A percentile compares a stretch with the other conserved stretches of the same genome.
These are phyloP conservation scores for Bretziella fagacearum DNA, from an alignment of 2,329 filamentous ascomycete species.

Conservation along the genomic window DNA sequence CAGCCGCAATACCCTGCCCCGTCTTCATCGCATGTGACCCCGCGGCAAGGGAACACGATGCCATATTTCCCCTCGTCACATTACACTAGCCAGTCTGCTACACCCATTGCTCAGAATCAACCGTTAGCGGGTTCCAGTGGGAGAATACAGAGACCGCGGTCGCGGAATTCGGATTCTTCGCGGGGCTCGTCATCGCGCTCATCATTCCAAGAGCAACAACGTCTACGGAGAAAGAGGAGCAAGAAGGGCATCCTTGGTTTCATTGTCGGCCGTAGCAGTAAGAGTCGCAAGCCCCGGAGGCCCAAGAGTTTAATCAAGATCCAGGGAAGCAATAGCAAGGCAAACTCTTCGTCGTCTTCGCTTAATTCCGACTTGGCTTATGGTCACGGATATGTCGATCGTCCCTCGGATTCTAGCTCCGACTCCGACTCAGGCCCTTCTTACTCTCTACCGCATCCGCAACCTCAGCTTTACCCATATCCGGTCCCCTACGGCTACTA, in stretches of 20 bases:
- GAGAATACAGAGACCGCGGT: slow-evolving; percentile 4
- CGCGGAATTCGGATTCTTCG: slow-evolving; percentile 23
- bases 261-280: slow-evolving; percentile 28
- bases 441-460: not conserved
- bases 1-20: not conserved
- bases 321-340: slow-evolving; percentile 36
- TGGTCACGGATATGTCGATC: slow-evolving; percentile 39
- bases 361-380: slow-evolving; percentile 53
- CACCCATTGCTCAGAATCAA: slow-evolving; percentile 6
- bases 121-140: slow-evolving; percentile 1
- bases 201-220: slow-evolving; percentile 43
- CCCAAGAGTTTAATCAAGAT: slow-evolving; percentile 20
- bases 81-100: slow-evolving; percentile 6
- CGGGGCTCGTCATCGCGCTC: slow-evolving; percentile 33
- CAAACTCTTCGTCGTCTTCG: slow-evolving; percentile 49
- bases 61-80: slow-evolving; percentile 7
- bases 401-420: slow-evolving; percentile 10
- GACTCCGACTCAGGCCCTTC: slow-evolving; percentile 2
- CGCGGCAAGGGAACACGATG: slow-evolving; percentile 10
- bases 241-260: slow-evolving; percentile 41
- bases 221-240: slow-evolving; percentile 25
- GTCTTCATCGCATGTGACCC: slow-evolving; percentile 9
- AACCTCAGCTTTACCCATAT: not conserved
- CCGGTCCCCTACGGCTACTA: not conserved
- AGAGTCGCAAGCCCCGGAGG: slow-evolving; percentile 33